These are phyloP conservation scores for Phanerochaete sordida DNA, from an alignment of 768 basidiomycete genomes.

Conservation along the genomic window DNA sequence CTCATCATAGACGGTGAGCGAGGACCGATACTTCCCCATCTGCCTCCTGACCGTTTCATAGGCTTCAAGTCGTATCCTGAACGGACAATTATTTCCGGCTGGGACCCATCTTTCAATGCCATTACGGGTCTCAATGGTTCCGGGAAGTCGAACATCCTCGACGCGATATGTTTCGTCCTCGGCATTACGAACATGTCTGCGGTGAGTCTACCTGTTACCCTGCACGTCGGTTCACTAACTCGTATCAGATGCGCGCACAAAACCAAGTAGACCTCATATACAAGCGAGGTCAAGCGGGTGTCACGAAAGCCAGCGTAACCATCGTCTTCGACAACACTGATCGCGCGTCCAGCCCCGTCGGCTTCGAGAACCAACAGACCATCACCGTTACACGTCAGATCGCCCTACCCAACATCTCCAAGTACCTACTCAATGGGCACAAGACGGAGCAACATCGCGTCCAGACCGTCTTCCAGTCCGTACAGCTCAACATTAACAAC, in stretches of 20 bases:
- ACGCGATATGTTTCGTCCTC: slow-evolving; percentile 98
- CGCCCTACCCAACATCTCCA: slow-evolving; percentile 87
- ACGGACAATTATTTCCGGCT: slow-evolving; percentile 91
- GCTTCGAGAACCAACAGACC: slow-evolving; percentile 75
- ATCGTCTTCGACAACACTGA: slow-evolving; percentile 99
- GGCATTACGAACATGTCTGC: slow-evolving; percentile 97
- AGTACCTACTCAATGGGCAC: slow-evolving; percentile 95
- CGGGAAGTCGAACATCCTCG: slow-evolving; percentile 98
- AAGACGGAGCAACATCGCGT: slow-evolving; percentile 82
- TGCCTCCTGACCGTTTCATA: slow-evolving; percentile 25
- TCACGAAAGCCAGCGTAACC: slow-evolving; percentile 96
- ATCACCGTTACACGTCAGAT: slow-evolving; percentile 98
- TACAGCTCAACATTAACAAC: slow-evolving; percentile 99
- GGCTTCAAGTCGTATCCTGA: slow-evolving; percentile 99
- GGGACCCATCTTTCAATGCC: slow-evolving; percentile 98
- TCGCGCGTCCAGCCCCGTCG: slow-evolving; percentile 75
- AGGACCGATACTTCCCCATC: not conserved
- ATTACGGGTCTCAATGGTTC: slow-evolving; percentile 96
- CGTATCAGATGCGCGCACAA: slow-evolving; percentile 78
- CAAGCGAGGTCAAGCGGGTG: slow-evolving; percentile 96
- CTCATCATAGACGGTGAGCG: slow-evolving; percentile 82
- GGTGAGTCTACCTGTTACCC: slow-evolving; percentile 37
- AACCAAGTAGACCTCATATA: slow-evolving; percentile 99
- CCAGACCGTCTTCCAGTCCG: slow-evolving; percentile 92
- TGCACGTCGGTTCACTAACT: not conserved